Evolutionary conservation across 1,284 basidiomycete genomes (phyloP).

Genomic region (Microbotryum saponariae): DNA sequence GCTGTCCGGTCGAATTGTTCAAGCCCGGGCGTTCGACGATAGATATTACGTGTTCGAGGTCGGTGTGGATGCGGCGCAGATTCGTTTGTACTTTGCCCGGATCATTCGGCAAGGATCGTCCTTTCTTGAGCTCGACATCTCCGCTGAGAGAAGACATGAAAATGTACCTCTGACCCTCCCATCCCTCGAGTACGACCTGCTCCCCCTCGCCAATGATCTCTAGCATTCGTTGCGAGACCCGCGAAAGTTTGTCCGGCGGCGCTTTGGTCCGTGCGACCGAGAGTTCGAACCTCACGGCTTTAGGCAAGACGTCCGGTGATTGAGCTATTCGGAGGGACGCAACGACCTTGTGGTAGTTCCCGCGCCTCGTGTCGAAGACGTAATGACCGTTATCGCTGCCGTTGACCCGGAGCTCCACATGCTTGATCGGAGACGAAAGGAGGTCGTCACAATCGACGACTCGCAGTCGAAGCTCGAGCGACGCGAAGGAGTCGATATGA

Average conservation of each 20-base stretch:
- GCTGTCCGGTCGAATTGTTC: constrained; percentile 31
- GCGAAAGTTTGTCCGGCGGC: neutral
- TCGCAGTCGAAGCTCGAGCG: constrained; percentile 7
- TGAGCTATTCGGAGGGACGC: neutral
- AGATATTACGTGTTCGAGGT: neutral
- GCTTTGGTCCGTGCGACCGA: neutral
- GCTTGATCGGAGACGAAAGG: too few species aligned
- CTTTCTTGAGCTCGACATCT: constrained; percentile 5
- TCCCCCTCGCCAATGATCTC: neutral
- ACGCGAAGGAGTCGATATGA: constrained; percentile 16
- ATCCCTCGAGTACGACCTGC: constrained; percentile 2
- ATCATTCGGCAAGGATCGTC: neutral
- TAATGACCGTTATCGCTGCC: too few species aligned
- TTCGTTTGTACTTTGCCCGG: constrained; percentile 22
- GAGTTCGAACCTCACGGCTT: constrained; percentile 7
- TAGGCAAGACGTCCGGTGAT: neutral
- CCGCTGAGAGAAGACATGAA: constrained; percentile 17
- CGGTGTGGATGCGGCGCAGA: constrained; percentile 7
- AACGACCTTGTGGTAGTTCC: constrained; percentile 14
- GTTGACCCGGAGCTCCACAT: too few species aligned
- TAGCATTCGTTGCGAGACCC: neutral
- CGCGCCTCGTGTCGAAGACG: constrained; percentile 14
- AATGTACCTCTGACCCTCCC: constrained; percentile 18
- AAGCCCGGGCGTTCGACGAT: constrained; percentile 26
- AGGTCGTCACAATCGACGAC: neutral